Evolutionary conservation across 768 basidiomycete genomes (phyloP), one percentile per base, ranked within the genome.

Genomic region (Tulasnella sp.): DNA sequence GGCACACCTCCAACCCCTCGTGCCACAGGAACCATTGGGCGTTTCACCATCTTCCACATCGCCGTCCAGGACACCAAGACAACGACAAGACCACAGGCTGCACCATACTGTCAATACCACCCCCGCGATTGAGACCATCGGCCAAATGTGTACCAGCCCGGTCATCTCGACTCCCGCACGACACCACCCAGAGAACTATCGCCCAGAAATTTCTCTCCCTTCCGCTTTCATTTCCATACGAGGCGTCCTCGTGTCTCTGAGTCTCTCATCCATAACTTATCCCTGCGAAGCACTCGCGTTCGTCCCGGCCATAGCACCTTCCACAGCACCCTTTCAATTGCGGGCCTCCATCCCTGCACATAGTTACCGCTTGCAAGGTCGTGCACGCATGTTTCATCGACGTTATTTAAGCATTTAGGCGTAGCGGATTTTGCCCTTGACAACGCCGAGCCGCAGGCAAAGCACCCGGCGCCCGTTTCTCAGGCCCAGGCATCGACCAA

Each of bases 351-450:
- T 58, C n/a, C n/a, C n/a, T 22, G 20, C n/a, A 28, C 20, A 20
- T 6, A 22, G 22, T 20, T 58, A 58, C 22, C 22, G 54, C n/a
- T 42, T 42, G 42, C 54, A 58, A 28, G 20, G 20, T 20, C 54
- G 9, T 22, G 4, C 54, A 58, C 18, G 54, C 54, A 18, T 7
- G 54, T 58, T 58, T 58, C 54, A 58, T 58, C 20, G 20, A 58
- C 54, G 54, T 28, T 16, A 20, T 60, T 60, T 60, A 60, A 60
- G 58, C 58, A 60, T 60, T 60, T 60, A 60, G 58, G 58, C 58
- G 58, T 60, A 60, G 58, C 58, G 58, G 58, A 60, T 60, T 60
- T 60, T 60, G 58, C 58, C 58, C 58, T 60, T 60, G 58, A 60
- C 58, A 60, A 60, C 58, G n/a, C 58, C 58, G 58, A 60, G n/a